These are phyloP conservation scores for Dioscorea dumetorum DNA, from an alignment of 106 monocot genomes.

Conservation along the genomic window DNA sequence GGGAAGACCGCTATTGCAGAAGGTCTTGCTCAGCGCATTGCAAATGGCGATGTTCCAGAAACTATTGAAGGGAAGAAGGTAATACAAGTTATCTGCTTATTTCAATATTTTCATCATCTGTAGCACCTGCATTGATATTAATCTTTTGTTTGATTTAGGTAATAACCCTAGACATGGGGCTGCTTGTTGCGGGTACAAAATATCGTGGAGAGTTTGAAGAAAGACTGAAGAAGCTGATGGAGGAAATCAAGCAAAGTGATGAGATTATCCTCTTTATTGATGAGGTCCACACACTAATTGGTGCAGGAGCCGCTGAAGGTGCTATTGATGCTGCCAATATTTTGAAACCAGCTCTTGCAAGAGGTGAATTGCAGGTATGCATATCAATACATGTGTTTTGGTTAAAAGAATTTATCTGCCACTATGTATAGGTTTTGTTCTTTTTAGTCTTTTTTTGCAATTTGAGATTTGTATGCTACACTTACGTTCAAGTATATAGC, in stretches of 20 bases:
- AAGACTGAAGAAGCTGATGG: slow-evolving; percentile 45
- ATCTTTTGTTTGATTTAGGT: slow-evolving; percentile 11
- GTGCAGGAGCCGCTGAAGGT: slow-evolving; percentile 31
- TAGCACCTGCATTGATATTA: too few species aligned
- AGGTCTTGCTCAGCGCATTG: slow-evolving; percentile 34
- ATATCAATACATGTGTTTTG: too few species aligned
- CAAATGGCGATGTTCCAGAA: slow-evolving; percentile 48
- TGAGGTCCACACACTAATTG: slow-evolving; percentile 52
- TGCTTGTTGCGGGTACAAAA: slow-evolving; percentile 52
- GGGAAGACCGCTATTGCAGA: slow-evolving; percentile 56
- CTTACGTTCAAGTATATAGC: too few species aligned
- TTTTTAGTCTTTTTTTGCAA: too few species aligned
- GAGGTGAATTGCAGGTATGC: slow-evolving; percentile 45
- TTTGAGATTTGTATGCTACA: too few species aligned
- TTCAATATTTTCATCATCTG: too few species aligned
- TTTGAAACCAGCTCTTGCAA: slow-evolving; percentile 49
- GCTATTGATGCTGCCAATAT: slow-evolving; percentile 25
- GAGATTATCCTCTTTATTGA: slow-evolving; percentile 50
- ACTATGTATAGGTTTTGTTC: too few species aligned
- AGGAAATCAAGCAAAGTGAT: slow-evolving; percentile 48
- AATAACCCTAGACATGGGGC: slow-evolving; percentile 51
- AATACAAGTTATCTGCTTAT: too few species aligned
- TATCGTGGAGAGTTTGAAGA: slow-evolving; percentile 36
- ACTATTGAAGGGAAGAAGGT: slow-evolving; percentile 55
- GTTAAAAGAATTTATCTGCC: too few species aligned